Base-by-base conservation (phyloP, 225 moss, liverwort and hornwort species). In the Ulota crispa region DNA sequence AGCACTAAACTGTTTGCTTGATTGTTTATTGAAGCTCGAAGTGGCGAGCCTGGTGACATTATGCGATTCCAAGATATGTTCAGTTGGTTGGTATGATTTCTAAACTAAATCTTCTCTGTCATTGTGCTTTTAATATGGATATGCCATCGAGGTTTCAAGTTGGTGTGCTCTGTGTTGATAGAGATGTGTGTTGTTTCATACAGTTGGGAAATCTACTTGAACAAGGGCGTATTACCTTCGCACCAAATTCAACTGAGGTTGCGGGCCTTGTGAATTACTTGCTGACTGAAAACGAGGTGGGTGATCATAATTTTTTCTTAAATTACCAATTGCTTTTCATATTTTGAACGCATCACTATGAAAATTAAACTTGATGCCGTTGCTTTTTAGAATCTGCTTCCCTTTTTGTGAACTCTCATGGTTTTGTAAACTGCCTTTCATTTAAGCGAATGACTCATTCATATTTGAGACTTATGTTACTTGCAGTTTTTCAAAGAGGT, bases 181-280 rank as follows among this genome's bases (percentile, higher is more conserved):
- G 21, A 55, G 26, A 57, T n/a, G 8, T 55, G 31, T 84, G 37
- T 54, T 85, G 2, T 59, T 59, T 73, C 78, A 76, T 91, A 82
- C 94, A 97, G 97, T 84, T 97, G 80, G 97, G 97, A 26, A 97
- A 97, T 84, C 92, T 97, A 77, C 86, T 97, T 23, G 85, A 90
- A 74, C 89, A 92, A 45, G 97, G 97, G 14, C 92, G 91, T 69
- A 92, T 97, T 64, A 91, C 90, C 20, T 97, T 97, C 76, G 94
- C 97, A 14, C 97, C 97, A 27, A 92, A 95, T 75, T 86, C 97
- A 50, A 89, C 94, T 47, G 87, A 94, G 75, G 97, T 97, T 78
- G 90, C 95, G 65, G 91, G 87, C 53, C 92, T 97, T 53, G 95
- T 97, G 47, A 78, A 89, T 50, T 80, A 95, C 73, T 70, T 97